Conservation (phyloP, 768 basidiomycete species). For the Russula compacta region DNA sequence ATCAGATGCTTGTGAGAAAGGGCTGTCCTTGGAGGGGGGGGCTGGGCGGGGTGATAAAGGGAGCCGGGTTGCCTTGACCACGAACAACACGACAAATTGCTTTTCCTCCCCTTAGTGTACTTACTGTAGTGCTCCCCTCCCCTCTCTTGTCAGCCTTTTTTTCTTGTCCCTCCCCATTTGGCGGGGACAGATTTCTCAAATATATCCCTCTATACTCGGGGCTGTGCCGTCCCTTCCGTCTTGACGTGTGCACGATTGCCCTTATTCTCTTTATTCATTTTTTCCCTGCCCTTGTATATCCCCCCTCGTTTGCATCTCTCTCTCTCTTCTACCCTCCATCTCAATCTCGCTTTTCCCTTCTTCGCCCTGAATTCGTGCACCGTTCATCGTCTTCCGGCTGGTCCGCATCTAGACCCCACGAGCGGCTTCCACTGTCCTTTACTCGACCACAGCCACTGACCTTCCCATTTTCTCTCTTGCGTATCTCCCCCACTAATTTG, state of each 20-base stretch:
- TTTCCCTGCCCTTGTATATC: neutral
- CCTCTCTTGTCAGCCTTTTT: constrained; percentile 3
- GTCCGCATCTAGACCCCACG: constrained; percentile 35
- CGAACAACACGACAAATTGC: constrained; percentile 28
- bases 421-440: constrained; percentile 16
- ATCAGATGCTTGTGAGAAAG: constrained; percentile 12
- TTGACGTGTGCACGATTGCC: constrained; percentile 9
- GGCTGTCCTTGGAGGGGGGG: constrained; percentile 15
- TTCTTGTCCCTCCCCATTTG: constrained; percentile 14
- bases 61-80: constrained; percentile 44
- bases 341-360: constrained; percentile 18
- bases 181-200: constrained; percentile 10
- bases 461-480: constrained; percentile 8
- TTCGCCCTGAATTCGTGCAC: constrained; percentile 7
- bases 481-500: constrained; percentile 19
- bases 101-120: constrained; percentile 7
- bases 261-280: constrained; percentile 15
- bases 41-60: constrained; percentile 16
- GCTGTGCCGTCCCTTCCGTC: constrained; percentile 5
- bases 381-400: constrained; percentile 39
- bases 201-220: constrained; percentile 19
- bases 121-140: constrained; percentile 8
- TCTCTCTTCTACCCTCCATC: constrained; percentile 16
- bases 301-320: constrained; percentile 5
- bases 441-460: constrained; percentile 17